These are phyloP conservation scores for Collybiopsis luxurians DNA, from an alignment of 768 basidiomycete species.

Conservation along the genomic window DNA sequence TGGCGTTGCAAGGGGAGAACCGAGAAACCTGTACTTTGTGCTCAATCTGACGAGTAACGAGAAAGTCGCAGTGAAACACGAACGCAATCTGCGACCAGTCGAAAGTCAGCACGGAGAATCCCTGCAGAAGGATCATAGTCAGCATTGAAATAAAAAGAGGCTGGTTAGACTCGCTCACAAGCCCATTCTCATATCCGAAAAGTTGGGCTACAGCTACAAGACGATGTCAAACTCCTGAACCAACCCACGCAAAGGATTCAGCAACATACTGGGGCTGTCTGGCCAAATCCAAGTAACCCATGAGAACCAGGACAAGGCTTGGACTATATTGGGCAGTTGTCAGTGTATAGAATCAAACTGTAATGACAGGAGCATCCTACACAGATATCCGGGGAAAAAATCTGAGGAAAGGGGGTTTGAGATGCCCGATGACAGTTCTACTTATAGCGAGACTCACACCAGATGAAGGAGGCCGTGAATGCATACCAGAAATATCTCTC, in stretches of 20 bases:
- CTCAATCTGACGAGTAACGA: neutral
- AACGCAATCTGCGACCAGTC: conserved; percentile 58
- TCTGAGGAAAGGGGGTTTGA: conserved; percentile 26
- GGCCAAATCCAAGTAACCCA: conserved; percentile 59
- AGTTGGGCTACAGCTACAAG: conserved; percentile 9
- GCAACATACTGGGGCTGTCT: conserved; percentile 39
- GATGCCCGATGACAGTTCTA: neutral
- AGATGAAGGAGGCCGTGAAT: conserved; percentile 42
- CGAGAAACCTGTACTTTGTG: conserved; percentile 21
- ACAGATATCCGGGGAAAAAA: conserved; percentile 63
- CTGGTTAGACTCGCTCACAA: neutral
- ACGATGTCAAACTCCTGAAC: neutral
- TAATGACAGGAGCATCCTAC: conserved; percentile 22
- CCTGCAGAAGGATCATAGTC: neutral
- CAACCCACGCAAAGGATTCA: neutral
- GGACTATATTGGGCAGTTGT: conserved; percentile 25
- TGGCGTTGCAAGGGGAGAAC: conserved; percentile 57
- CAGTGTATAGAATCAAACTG: neutral
- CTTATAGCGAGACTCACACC: conserved; percentile 34
- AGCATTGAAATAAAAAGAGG: neutral
- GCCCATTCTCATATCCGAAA: conserved; percentile 9
- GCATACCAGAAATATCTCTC: conserved; percentile 59
- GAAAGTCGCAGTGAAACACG: conserved; percentile 17
- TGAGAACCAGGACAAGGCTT: conserved; percentile 54
- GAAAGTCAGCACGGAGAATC: conserved; percentile 38